A percentile compares a stretch with the other conserved stretches of the same genome.
Conservation (phyloP, 106 monocot species). For the Platanthera zijinensis region DNA sequence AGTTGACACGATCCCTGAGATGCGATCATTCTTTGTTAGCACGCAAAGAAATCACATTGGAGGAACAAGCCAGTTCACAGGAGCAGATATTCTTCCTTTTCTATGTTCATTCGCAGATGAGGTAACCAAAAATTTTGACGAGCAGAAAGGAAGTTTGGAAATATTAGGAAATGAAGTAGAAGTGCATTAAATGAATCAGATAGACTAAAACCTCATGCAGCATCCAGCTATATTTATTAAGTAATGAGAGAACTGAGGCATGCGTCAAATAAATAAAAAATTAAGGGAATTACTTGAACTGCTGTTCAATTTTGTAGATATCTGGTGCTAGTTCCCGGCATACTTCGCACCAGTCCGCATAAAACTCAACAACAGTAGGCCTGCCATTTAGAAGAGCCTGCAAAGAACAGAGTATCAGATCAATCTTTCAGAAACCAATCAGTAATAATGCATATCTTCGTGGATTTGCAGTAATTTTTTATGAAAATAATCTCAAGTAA, state of each 20-base stretch:
- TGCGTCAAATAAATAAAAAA: background rate
- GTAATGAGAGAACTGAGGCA: background rate
- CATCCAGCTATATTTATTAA: background rate
- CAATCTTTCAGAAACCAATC: background rate
- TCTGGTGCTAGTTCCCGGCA: constrained; percentile 87
- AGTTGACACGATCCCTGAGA: constrained; percentile 75
- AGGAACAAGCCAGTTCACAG: no score
- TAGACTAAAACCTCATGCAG: background rate
- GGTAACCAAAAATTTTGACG: no score
- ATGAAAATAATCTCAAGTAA: background rate
- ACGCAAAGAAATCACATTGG: background rate
- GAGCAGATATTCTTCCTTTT: no score
- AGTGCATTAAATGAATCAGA: no score
- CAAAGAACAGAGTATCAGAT: constrained; percentile 6
- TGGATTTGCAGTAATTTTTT: background rate
- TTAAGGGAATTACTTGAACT: constrained; percentile 55
- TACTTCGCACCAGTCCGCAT: constrained; percentile 98
- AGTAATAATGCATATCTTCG: background rate
- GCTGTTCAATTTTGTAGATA: constrained; percentile 76
- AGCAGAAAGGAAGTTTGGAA: no score
- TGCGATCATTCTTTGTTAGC: background rate
- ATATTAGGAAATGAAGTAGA: no score
- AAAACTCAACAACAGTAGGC: constrained; percentile 93
- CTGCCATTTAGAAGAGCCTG: constrained; percentile 84
- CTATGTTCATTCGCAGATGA: no score